These are phyloP conservation scores for Ogataea methylovora DNA, from an alignment of 805 yeast species.

Conservation along the genomic window DNA sequence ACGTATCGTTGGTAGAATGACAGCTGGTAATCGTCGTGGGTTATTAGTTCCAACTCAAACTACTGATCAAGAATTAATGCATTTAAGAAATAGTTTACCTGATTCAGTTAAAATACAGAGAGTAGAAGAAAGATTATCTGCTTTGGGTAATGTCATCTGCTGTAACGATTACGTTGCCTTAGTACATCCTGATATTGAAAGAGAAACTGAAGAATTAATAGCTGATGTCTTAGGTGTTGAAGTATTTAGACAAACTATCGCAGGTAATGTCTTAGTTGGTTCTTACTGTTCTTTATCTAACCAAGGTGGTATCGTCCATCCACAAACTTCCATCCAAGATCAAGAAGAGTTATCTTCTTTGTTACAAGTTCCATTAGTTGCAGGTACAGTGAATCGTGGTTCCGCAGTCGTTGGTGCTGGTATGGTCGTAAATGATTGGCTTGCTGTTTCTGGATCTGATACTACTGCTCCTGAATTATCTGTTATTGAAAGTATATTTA, in stretches of 20 bases:
- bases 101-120: conserved; percentile 94
- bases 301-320: conserved; percentile 98
- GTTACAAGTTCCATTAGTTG: conserved; percentile 94
- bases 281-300: conserved; percentile 91
- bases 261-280: conserved; percentile 96
- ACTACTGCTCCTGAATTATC: conserved; percentile 98
- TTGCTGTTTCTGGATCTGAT: conserved; percentile 93
- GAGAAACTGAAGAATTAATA: conserved; percentile 97
- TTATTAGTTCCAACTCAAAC: conserved; percentile 95
- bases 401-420: conserved; percentile 98
- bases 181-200: conserved; percentile 98
- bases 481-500: conserved; percentile 93
- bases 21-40: conserved; percentile 98
- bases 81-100: conserved; percentile 91
- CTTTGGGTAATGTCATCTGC: conserved; percentile 95
- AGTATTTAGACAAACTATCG: conserved; percentile 97
- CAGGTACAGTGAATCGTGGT: conserved; percentile 98
- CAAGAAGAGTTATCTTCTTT: conserved; percentile 96
- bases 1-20: conserved; percentile 95
- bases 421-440: conserved; percentile 97
- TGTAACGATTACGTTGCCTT: conserved; percentile 98
- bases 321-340: conserved; percentile 94
- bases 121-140: conserved; percentile 95
- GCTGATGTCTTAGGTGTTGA: conserved; percentile 98
- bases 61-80: conserved; percentile 97